phyloP scores from a whole-genome alignment of 768 basidiomycete species.

The Kockovaella imperatae region DNA sequence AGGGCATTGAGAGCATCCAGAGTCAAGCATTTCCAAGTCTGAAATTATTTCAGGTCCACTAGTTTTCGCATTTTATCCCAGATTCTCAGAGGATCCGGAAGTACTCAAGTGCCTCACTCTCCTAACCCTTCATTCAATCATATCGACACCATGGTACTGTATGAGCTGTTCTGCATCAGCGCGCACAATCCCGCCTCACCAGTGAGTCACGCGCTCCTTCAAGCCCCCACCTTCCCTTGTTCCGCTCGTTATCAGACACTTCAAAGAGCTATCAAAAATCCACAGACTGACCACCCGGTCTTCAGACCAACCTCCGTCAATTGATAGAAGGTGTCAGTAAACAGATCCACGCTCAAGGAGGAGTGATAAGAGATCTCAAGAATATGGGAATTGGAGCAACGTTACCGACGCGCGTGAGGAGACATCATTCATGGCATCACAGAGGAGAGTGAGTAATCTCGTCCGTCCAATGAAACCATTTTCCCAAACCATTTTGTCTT shows the following conservation, averaged over 20 bases:
- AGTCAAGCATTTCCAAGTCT: too few relatives aligned
- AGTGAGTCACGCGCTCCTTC: constrained; percentile 15
- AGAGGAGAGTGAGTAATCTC: constrained; percentile 45
- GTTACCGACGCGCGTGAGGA: constrained; percentile 36
- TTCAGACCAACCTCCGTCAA: constrained; percentile 36
- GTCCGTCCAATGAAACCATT: too few relatives aligned
- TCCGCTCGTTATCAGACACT: background rate
- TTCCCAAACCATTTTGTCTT: too few relatives aligned
- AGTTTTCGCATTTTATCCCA: too few relatives aligned
- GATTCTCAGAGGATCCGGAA: too few relatives aligned
- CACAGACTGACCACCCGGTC: background rate
- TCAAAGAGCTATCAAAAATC: background rate
- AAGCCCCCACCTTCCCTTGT: too few relatives aligned
- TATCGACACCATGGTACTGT: constrained; percentile 37
- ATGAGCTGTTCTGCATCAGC: constrained; percentile 44
- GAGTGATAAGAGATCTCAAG: constrained; percentile 39
- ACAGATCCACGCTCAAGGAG: constrained; percentile 34
- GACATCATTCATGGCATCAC: constrained; percentile 41
- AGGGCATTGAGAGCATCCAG: too few relatives aligned
- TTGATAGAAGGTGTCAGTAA: constrained; percentile 32
- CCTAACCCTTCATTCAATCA: too few relatives aligned
- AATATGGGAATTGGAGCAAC: constrained; percentile 35
- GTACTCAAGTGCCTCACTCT: too few relatives aligned
- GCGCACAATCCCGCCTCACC: constrained; percentile 37
- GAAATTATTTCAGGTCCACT: too few relatives aligned